A percentile compares a stretch with the other conserved stretches of the same genome.
These are phyloP conservation scores for Chrysopogon serrulatus DNA, from an alignment of 176 grass and related monocot species.

Conservation along the genomic window DNA sequence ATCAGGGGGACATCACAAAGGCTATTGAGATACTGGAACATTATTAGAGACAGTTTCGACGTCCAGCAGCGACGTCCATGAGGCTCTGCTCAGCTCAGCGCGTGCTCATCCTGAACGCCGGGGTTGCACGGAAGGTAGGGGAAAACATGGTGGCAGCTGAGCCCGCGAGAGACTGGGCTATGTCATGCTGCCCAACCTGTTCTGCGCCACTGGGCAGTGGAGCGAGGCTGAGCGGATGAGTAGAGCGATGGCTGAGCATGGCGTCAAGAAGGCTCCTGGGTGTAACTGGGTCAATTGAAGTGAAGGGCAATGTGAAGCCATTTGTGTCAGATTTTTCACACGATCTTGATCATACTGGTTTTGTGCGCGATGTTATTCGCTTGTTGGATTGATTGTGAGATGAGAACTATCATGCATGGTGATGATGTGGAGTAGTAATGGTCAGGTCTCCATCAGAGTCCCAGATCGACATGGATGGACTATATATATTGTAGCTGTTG, in stretches of 20 bases:
- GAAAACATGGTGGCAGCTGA: not conserved
- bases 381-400: constrained; percentile 35
- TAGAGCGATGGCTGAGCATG: constrained; percentile 43
- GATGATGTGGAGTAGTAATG: not conserved
- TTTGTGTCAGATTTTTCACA: constrained; percentile 46
- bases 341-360: not conserved
- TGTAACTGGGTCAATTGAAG: constrained; percentile 68
- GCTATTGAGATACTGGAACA: constrained; percentile 8
- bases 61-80: not conserved
- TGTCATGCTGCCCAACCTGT: constrained; percentile 55
- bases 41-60: not conserved
- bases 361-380: not conserved
- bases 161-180: constrained; percentile 41
- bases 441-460: not conserved
- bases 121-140: constrained; percentile 12
- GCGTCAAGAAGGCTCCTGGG: constrained; percentile 58
- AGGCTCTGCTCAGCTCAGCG: constrained; percentile 43
- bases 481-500: no score
- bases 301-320: constrained; percentile 30
- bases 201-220: constrained; percentile 39
- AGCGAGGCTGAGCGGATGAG: constrained; percentile 42
- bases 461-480: no score
- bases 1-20: constrained; percentile 32
- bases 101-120: constrained; percentile 5
- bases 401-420: constrained; percentile 16